Conservation (phyloP, 148 eudicot species). For the Chenopodium quinoa region DNA sequence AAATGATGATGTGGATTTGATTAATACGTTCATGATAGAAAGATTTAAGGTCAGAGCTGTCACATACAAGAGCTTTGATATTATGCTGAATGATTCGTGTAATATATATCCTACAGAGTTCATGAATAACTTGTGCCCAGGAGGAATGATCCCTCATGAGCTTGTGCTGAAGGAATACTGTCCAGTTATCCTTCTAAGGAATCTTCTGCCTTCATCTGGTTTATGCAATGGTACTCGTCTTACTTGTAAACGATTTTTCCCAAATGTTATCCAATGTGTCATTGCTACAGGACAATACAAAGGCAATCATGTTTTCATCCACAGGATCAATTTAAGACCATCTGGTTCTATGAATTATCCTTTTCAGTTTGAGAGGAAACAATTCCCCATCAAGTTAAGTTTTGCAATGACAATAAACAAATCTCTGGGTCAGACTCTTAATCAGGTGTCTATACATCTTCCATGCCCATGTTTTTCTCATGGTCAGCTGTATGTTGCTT, state of each 20-base stretch:
- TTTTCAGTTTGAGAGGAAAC: conserved; percentile 1
- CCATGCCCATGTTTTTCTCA: not conserved
- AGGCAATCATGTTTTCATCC: not conserved
- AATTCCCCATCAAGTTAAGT: conserved; percentile 8
- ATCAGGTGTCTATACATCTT: not conserved
- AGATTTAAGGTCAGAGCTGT: too few species aligned
- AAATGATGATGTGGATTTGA: too few species aligned
- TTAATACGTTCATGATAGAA: too few species aligned
- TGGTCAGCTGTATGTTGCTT: conserved; percentile 9
- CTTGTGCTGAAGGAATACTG: too few species aligned
- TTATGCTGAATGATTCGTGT: too few species aligned
- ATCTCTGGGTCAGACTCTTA: conserved; percentile 3
- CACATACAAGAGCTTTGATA: too few species aligned
- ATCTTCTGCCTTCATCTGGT: too few species aligned
- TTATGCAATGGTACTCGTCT: conserved; percentile 6
- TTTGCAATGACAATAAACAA: conserved; percentile 21
- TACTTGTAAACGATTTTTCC: not conserved
- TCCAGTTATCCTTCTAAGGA: too few species aligned
- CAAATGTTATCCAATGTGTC: not conserved
- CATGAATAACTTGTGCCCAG: too few species aligned
- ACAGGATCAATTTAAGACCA: not conserved
- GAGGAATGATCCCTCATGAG: too few species aligned
- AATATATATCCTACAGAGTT: too few species aligned
- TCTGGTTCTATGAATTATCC: not conserved
- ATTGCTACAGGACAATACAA: not conserved